Base-by-base conservation (phyloP, 169 alveolate genomes). In the Plasmodium fragile region DNA sequence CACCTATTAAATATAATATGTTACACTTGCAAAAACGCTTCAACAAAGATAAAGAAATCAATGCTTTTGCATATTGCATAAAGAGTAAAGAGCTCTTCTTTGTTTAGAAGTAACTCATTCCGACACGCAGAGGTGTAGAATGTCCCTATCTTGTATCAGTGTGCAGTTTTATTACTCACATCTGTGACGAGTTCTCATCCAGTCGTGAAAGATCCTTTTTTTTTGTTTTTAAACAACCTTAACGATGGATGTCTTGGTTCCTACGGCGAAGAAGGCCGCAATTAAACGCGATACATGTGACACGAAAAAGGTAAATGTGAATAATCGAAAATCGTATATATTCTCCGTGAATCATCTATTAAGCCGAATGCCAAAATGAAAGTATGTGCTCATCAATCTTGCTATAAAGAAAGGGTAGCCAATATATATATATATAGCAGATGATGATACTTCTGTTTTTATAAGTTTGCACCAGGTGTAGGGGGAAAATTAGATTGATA, bases 171-270 rank as follows among this genome's bases (percentile, higher is more conserved):
- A 49, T 49, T 0, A 13, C 6, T 13, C 22, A 41, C 52, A 43
- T 43, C 53, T 43, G 53, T 43, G 53, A 16, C 8, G n/a, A 43
- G n/a, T 43, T 43, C 53, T 0, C 53, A 49, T 11, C 59, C 59
- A 11, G 59, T 13, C 22, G 59, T 49, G 22, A 13, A 49, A 1
- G 59, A 49, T 49, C 18, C 59, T 65, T n/a, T 53, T 53, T 6
- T 18, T 59, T 53, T 53, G 0, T 18, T 59, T 65, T 65, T 25
- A 39, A 13, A 41, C 82, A 75, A 18, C 43, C 82, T 75, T 75
- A 41, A 32, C 82, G 82, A 75, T 75, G 82, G 82, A 75, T 75
- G 82, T 75, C 82, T 75, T 75, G 82, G 82, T 75, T 75, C 82
- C 82, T 41, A 75, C 34, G 43, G 82, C 82, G 82, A 75, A 8